Conservation (phyloP, 1,284 basidiomycete species). For the Gomphus bonarii region DNA sequence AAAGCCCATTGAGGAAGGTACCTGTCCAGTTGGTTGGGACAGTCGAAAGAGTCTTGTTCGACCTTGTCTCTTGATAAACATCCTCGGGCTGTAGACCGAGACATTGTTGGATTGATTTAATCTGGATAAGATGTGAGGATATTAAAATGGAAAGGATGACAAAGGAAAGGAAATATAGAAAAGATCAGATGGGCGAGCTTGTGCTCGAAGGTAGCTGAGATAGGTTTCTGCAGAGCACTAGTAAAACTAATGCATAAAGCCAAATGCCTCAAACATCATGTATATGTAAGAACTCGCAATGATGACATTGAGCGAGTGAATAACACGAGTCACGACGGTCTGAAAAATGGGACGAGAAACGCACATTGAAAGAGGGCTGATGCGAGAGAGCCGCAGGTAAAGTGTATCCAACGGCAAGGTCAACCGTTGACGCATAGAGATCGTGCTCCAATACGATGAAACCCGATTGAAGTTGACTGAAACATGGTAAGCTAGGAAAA, state of each 20-base stretch:
- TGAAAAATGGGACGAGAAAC: not conserved
- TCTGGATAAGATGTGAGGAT: not conserved
- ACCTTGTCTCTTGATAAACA: conserved; percentile 4
- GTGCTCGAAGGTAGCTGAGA: not conserved
- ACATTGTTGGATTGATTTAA: conserved; percentile 7
- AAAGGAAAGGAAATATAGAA: not conserved
- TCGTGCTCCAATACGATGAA: conserved; percentile 91
- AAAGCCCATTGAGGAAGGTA: not conserved
- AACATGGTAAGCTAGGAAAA: not conserved
- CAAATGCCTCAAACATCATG: not conserved
- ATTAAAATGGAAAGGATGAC: too few relatives aligned
- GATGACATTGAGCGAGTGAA: not conserved
- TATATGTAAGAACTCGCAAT: not conserved
- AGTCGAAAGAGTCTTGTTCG: not conserved
- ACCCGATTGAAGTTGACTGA: conserved; percentile 31
- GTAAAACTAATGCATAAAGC: not conserved
- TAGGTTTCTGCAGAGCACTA: not conserved
- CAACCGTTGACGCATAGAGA: conserved; percentile 76
- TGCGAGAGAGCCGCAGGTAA: conserved; percentile 57
- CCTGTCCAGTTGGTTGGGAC: conserved; percentile 3
- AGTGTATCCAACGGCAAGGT: conserved; percentile 82
- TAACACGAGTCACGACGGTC: not conserved
- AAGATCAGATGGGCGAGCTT: not conserved
- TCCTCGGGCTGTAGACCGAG: not conserved
- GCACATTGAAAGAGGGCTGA: conserved; percentile 50